These are phyloP conservation scores for Phaeosphaeriaceae sp. DNA, from an alignment of 2,329 filamentous ascomycete genomes.

Conservation along the genomic window DNA sequence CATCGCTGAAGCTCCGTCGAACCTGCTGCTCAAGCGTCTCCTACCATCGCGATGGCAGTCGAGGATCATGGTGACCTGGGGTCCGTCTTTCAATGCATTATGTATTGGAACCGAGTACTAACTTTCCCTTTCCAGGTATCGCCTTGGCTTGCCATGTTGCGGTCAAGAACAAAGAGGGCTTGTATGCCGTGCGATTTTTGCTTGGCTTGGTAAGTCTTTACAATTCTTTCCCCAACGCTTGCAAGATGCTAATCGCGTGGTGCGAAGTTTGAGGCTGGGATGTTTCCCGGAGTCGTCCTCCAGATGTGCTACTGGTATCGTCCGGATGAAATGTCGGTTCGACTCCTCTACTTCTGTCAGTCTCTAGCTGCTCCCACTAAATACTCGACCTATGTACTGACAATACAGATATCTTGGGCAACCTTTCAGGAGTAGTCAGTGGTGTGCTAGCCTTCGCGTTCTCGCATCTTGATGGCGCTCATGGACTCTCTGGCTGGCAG, in stretches of 20 bases:
- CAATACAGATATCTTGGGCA: slow-evolving; percentile 52
- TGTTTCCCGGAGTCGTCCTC: slow-evolving; percentile 49
- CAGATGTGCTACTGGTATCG: slow-evolving; percentile 68
- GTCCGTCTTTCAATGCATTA: neutral
- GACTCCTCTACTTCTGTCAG: slow-evolving; percentile 23
- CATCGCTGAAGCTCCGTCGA: slow-evolving; percentile 38
- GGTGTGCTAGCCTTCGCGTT: slow-evolving; percentile 64
- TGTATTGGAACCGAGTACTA: neutral
- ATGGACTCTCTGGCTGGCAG: slow-evolving; percentile 54
- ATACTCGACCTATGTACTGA: neutral
- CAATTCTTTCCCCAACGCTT: neutral
- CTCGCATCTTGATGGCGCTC: slow-evolving; percentile 63
- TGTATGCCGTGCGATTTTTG: slow-evolving; percentile 54
- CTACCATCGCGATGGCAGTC: slow-evolving; percentile 46
- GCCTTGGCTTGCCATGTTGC: slow-evolving; percentile 41
- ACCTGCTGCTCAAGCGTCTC: slow-evolving; percentile 47
- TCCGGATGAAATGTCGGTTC: slow-evolving; percentile 46
- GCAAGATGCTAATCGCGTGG: neutral
- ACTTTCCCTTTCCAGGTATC: slow-evolving; percentile 2
- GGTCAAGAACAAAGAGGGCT: slow-evolving; percentile 53
- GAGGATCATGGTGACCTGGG: slow-evolving; percentile 34
- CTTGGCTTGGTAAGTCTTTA: slow-evolving; percentile 24
- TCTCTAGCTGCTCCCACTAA: neutral
- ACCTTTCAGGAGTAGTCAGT: slow-evolving; percentile 64
- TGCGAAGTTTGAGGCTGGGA: slow-evolving; percentile 28